These are phyloP conservation scores for Trichoderma sp. DNA, from an alignment of 2,329 filamentous ascomycete genomes.

Conservation along the genomic window DNA sequence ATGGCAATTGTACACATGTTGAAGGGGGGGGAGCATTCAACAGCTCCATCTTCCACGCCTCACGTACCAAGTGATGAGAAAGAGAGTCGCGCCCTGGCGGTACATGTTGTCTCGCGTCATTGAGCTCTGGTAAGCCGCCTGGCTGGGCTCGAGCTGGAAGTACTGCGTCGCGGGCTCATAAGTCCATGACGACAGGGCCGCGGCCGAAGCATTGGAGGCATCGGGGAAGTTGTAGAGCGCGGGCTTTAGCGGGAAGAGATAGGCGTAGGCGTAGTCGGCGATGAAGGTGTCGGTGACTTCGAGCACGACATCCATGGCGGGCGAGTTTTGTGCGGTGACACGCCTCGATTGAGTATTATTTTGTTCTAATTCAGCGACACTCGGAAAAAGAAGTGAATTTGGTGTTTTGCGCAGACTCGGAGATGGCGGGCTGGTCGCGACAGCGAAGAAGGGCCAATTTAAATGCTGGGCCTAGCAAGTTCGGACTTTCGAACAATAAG, in stretches of 20 bases:
- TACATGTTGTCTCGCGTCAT: constrained; percentile 77
- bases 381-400: too few species aligned
- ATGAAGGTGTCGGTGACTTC: constrained; percentile 82
- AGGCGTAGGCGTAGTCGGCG: constrained; percentile 79
- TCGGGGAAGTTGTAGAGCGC: constrained; percentile 56
- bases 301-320: constrained; percentile 86
- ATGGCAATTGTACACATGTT: background rate
- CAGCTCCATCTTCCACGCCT: background rate
- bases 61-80: constrained; percentile 81
- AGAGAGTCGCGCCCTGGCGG: constrained; percentile 76
- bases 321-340: background rate
- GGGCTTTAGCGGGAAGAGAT: constrained; percentile 63
- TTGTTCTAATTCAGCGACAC: background rate
- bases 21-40: background rate
- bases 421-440: constrained; percentile 11
- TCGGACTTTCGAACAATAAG: background rate
- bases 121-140: constrained; percentile 78
- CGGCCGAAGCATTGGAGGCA: constrained; percentile 58
- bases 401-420: constrained; percentile 7
- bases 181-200: constrained; percentile 63
- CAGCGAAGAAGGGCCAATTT: constrained; percentile 24
- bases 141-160: constrained; percentile 69
- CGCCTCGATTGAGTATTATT: background rate
- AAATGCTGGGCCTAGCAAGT: constrained; percentile 14
- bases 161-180: constrained; percentile 75